Base-by-base conservation (phyloP, 2,329 filamentous ascomycete genomes). In the Microdochium nivale region DNA sequence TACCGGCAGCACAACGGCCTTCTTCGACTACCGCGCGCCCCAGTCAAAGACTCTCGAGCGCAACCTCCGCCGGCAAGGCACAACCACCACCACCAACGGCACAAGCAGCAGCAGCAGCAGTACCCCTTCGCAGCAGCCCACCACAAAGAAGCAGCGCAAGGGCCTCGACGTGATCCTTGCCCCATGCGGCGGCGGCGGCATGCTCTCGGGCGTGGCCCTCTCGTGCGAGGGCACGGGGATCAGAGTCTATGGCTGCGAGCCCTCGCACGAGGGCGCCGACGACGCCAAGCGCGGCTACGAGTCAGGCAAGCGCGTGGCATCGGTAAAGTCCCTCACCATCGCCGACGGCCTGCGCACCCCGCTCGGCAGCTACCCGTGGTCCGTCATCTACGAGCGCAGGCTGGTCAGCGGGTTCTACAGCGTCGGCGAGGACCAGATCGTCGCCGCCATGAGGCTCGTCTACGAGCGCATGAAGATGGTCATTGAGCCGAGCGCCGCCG, bases 311-410 rank as follows among this genome's bases (percentile, higher is more conserved):
- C 77, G 90, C 13, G 77, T 97, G 37, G 73, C 80, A 56, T 67
- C 65, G 0, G 91, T 96, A 21, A 82, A 79, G 59, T 83, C 85
- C 1, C 74, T 92, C 16, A 96, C 92, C 0, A 84, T 97, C 33
- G 92, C 90, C 0, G 92, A 97, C 68, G 92, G 92, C 0, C 70
- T 97, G 64, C 77, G 92, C 25, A 96, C 91, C 19, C 90, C 89
- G 0, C 78, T 96, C 0, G 91, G 91, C 0, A 65, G 73, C 47
- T 73, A 84, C 51, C 90, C 90, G 1, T 97, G 90, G 89, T 68
- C 64, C 8, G 74, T 96, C 37, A 87, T 96, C 58, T 83, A 83
- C 58, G 81, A 90, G 63, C 72, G 77, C 52, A 67, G 70, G n/a
- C 82, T 94, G 53, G 86, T 96, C 1, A 64, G 71, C 2, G 85